Base-by-base conservation (phyloP, 345 rosid species). In the Capsella bursapastoris region DNA sequence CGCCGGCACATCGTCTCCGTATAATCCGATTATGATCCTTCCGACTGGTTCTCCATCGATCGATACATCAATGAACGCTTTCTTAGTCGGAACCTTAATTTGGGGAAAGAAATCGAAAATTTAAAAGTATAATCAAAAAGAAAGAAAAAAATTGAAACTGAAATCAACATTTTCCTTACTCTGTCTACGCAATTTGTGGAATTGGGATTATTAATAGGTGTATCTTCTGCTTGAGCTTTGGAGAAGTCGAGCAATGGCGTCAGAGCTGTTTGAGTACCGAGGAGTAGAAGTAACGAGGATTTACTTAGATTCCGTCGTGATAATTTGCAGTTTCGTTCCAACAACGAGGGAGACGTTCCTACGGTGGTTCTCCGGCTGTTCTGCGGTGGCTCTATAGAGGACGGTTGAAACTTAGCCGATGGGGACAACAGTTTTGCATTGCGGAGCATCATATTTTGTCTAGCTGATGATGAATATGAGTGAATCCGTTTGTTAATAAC, bases 31-130 rank as follows among this genome's bases (percentile, higher is more conserved):
- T 8, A 91, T 43, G 51, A 94, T 84, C 31, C 93, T 84, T 28
- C 96, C 98, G 12, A 53, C 81, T 1, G 95, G 86, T 49, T 91
- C 83, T 57, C 97, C 89, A 53, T 84, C 91, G 8, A 94, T 82
- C 3, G 96, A 81, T 44, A 94, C 74, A 58, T 94, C 98, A 1
- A 94, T 78, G 74, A 87, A 94, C 43, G 89, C 98, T 76, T 70
- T 79, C 81, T 82, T 82, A 1, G 85, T 81, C 0, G 84, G 66
- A 68, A 73, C 70, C 78, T 76, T 16, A 16, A 18, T 22, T 37
- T 35, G 3, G 3, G 5, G 22, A 28, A n/a, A 7, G 7, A 51
- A 71, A 38, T 4, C 14, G 16, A 59, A 22, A 22, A 50, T 18
- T 2, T n/a, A n/a, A 34, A 57, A 35, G 29, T 45, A 45, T 32